phyloP scores from a whole-genome alignment of 1,284 basidiomycete species.

The Fomitopsis pinicola region DNA sequence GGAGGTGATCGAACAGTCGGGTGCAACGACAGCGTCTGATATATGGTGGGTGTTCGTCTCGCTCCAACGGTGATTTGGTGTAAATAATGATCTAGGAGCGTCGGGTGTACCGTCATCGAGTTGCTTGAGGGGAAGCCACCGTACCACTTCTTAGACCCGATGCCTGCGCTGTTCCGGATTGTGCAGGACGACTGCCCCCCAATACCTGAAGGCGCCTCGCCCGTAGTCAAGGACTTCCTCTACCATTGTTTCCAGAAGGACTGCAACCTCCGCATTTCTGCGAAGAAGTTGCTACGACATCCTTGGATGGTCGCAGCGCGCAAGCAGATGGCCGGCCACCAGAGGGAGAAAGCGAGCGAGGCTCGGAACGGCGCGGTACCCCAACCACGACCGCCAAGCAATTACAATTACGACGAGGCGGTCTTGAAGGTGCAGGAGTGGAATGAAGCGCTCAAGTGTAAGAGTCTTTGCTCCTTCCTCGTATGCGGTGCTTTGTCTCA shows the following conservation, averaged over 20 bases:
- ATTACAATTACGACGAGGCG: constrained; percentile 90
- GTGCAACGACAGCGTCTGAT: constrained; percentile 95
- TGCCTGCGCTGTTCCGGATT: constrained; percentile 97
- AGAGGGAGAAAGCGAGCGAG: constrained; percentile 36
- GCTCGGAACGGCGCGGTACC: constrained; percentile 31
- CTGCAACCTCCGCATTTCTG: constrained; percentile 88
- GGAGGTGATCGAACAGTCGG: constrained; percentile 95
- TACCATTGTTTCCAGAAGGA: constrained; percentile 99
- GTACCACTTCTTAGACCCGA: constrained; percentile 93
- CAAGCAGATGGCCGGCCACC: constrained; percentile 58
- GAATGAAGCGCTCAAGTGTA: constrained; percentile 95
- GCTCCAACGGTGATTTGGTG: constrained; percentile 2
- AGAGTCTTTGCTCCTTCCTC: constrained; percentile 17
- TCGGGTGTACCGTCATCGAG: constrained; percentile 96
- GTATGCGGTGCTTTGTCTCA: not conserved
- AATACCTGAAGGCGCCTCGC: constrained; percentile 90
- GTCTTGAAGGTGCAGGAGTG: constrained; percentile 96
- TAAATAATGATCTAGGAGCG: constrained; percentile 52
- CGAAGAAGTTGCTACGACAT: constrained; percentile 89
- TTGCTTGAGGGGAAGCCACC: constrained; percentile 94
- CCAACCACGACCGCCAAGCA: constrained; percentile 55
- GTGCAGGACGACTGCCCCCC: constrained; percentile 97
- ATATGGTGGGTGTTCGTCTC: constrained; percentile 65
- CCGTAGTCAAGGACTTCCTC: constrained; percentile 94
- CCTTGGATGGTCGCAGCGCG: constrained; percentile 93